Evolutionary conservation across 306 rosid genomes (phyloP).

Genomic region (Herpetospermum pedunculosum): DNA sequence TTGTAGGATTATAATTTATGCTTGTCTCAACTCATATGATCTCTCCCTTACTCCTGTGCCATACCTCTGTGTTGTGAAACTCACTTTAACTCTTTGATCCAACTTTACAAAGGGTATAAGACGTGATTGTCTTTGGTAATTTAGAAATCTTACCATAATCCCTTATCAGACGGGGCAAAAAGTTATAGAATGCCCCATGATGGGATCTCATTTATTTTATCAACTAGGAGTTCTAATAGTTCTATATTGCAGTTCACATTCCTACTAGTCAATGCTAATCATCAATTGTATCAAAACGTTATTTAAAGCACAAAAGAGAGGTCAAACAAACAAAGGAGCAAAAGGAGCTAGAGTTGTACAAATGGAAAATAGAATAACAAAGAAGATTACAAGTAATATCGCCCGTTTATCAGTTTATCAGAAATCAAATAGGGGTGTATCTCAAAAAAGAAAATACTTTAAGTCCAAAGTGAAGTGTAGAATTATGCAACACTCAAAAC

Average conservation of each 20-base stretch:
- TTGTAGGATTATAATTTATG: neutral
- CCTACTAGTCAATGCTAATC: neutral
- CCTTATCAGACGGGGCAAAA: neutral
- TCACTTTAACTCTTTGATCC: neutral
- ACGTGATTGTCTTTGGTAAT: neutral
- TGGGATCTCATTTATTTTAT: neutral
- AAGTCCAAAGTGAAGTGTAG: neutral
- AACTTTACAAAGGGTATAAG: neutral
- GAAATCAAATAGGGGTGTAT: neutral
- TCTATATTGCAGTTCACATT: neutral
- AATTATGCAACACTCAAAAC: neutral
- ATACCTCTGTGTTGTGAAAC: neutral
- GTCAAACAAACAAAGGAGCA: neutral
- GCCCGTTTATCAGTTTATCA: neutral
- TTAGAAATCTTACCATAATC: neutral
- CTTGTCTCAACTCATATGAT: neutral
- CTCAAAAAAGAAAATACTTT: neutral
- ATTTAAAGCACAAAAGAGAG: neutral
- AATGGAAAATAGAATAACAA: neutral
- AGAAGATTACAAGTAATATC: neutral
- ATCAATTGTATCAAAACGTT: neutral
- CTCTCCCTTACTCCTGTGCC: neutral
- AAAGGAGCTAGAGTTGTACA: neutral
- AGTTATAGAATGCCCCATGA: neutral
- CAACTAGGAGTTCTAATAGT: neutral